phyloP scores from a whole-genome alignment of 2,329 filamentous ascomycete species.

The Pseudocercospora musae region DNA sequence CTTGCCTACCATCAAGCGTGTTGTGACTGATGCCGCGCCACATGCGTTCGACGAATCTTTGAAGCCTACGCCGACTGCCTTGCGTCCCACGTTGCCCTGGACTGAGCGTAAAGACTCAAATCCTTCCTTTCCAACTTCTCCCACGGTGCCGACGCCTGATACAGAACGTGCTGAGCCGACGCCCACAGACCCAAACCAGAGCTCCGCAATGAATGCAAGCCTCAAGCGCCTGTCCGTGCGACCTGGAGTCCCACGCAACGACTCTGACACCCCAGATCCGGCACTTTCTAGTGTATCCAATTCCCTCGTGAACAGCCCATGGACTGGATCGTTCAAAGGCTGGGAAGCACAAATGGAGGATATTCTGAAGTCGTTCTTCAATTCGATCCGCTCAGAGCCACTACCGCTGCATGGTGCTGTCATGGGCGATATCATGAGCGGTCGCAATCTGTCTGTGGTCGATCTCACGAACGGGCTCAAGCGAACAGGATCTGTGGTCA shows the following conservation, averaged over 20 bases:
- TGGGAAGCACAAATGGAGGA: constrained; percentile 89
- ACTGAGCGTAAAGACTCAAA: constrained; percentile 23
- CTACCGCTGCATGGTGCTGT: constrained; percentile 78
- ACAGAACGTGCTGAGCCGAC: constrained; percentile 9
- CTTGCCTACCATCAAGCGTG: constrained; percentile 79
- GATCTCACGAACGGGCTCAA: constrained; percentile 51
- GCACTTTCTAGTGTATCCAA: constrained; percentile 54
- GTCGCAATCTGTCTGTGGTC: constrained; percentile 63
- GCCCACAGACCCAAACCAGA: background rate
- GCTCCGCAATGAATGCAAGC: constrained; percentile 24
- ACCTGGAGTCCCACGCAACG: constrained; percentile 36
- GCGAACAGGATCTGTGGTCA: constrained; percentile 83
- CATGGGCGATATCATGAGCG: constrained; percentile 40
- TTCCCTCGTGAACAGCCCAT: constrained; percentile 72
- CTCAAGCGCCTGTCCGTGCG: constrained; percentile 43
- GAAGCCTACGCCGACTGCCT: constrained; percentile 18
- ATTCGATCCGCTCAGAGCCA: constrained; percentile 80
- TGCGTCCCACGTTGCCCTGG: constrained; percentile 33
- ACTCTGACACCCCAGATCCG: constrained; percentile 38
- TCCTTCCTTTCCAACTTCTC: constrained; percentile 14
- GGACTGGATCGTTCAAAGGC: constrained; percentile 68
- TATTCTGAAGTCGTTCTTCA: constrained; percentile 90
- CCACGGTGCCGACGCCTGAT: constrained; percentile 9
- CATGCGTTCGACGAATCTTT: constrained; percentile 56
- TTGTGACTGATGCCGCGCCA: constrained; percentile 68